phyloP scores from a whole-genome alignment of 1,284 basidiomycete genomes.

The Neonothopanus nambi region DNA sequence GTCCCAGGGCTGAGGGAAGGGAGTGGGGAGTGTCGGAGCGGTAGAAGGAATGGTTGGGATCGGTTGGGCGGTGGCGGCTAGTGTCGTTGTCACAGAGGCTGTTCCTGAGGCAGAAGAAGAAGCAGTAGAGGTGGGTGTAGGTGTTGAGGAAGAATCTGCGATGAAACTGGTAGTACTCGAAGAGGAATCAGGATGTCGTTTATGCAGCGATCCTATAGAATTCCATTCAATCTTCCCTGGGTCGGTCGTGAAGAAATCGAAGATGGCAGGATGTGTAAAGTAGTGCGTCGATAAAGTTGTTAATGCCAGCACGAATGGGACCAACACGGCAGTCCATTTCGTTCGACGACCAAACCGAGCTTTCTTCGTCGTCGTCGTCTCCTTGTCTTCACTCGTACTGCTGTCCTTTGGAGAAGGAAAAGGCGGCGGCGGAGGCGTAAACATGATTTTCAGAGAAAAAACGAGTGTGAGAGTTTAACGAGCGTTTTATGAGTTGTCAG shows the following conservation, averaged over 20 bases:
- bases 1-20: slow-evolving; percentile 79
- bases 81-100: slow-evolving; percentile 29
- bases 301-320: slow-evolving; percentile 53
- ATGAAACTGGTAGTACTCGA: background rate
- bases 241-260: slow-evolving; percentile 37
- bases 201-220: slow-evolving; percentile 40
- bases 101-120: slow-evolving; percentile 16
- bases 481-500: slow-evolving; percentile 11
- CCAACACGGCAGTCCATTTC: slow-evolving; percentile 50
- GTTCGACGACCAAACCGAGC: slow-evolving; percentile 42
- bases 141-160: background rate
- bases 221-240: slow-evolving; percentile 5
- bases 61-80: slow-evolving; percentile 15
- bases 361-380: slow-evolving; percentile 28
- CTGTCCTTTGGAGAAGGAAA: slow-evolving; percentile 24
- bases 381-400: slow-evolving; percentile 9
- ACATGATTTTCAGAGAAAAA: slow-evolving; percentile 34
- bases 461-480: background rate
- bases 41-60: slow-evolving; percentile 32
- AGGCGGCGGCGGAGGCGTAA: slow-evolving; percentile 53
- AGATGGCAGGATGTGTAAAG: slow-evolving; percentile 44
- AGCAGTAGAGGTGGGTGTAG: slow-evolving; percentile 21
- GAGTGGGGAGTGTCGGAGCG: slow-evolving; percentile 54
- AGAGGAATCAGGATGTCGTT: slow-evolving; percentile 34
- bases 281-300: slow-evolving; percentile 55